Evolutionary conservation across 2,329 filamentous ascomycete genomes (phyloP).

Genomic region (Trichoderma koningii): DNA sequence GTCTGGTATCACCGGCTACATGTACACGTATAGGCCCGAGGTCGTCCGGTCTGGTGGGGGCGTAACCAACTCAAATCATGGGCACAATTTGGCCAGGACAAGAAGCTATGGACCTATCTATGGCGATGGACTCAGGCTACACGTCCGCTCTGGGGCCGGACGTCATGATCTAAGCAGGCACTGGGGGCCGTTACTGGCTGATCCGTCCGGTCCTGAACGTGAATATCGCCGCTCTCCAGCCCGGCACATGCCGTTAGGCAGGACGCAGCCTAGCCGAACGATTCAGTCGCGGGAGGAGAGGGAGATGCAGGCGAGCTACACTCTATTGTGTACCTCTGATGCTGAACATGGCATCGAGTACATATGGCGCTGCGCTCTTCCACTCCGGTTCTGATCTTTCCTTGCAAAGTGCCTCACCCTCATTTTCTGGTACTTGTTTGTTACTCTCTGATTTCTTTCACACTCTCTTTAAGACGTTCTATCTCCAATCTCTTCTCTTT

Average conservation of each 20-base stretch:
- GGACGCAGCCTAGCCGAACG: conserved; percentile 3
- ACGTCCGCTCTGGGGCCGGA: conserved; percentile 11
- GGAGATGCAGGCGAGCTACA: too few relatives aligned
- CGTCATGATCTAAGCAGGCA: conserved; percentile 15
- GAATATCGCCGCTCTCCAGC: conserved; percentile 17
- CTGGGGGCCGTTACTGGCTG: conserved; percentile 14
- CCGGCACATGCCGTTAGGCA: background rate
- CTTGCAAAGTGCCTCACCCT: conserved; percentile 17
- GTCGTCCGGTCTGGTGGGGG: conserved; percentile 2
- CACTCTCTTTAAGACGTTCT: background rate
- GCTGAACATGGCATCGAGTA: background rate
- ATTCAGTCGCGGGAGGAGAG: conserved; percentile 16
- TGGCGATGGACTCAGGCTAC: conserved; percentile 20
- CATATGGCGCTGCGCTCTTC: conserved; percentile 17
- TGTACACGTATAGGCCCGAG: conserved; percentile 1
- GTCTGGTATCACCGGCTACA: conserved; percentile 4
- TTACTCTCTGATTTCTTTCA: background rate
- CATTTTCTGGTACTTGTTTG: conserved; percentile 12
- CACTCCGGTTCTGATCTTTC: background rate
- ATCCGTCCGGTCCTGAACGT: conserved; percentile 15
- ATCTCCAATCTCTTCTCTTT: background rate
- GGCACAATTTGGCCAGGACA: conserved; percentile 10
- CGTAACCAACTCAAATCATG: background rate
- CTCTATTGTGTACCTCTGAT: too few relatives aligned
- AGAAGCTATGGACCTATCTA: conserved; percentile 16